Conservation (phyloP, 2,329 filamentous ascomycete genomes). For the Sclerotinia glacialis region DNA sequence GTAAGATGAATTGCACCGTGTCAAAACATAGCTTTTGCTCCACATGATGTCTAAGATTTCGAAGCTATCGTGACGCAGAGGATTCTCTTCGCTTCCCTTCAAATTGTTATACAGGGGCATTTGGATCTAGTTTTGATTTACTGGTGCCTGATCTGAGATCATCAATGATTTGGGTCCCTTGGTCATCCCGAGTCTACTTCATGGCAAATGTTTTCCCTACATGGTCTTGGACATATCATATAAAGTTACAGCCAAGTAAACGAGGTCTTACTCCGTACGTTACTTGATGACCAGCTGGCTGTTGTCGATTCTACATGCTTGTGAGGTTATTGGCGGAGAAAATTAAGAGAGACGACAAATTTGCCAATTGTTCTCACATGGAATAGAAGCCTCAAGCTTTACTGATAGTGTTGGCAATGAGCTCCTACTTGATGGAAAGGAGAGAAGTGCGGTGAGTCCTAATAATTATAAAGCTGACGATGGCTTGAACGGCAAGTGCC, state of each 20-base stretch:
- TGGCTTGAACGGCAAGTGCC: slow-evolving; percentile 15
- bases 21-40: not conserved
- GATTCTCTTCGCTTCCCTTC: not conserved
- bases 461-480: not conserved
- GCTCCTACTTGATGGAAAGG: not conserved
- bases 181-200: not conserved
- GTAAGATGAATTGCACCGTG: not conserved
- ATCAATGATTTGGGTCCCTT: not conserved
- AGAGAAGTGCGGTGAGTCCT: slow-evolving; percentile 9
- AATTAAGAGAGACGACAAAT: not conserved
- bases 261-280: not conserved
- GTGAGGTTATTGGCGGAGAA: not conserved
- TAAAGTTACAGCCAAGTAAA: not conserved
- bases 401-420: not conserved
- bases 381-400: not conserved
- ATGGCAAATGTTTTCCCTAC: not conserved
- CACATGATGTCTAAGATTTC: not conserved
- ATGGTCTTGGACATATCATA: slow-evolving; percentile 4
- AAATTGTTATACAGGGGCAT: not conserved
- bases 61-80: not conserved
- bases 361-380: not conserved
- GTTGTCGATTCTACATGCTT: not conserved
- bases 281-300: not conserved
- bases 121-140: not conserved
- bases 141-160: slow-evolving; percentile 18